A percentile compares a stretch with the other conserved stretches of the same genome.
phyloP scores from a whole-genome alignment of 108 stramenopile species.

The Phaeodactylum tricornutum region DNA sequence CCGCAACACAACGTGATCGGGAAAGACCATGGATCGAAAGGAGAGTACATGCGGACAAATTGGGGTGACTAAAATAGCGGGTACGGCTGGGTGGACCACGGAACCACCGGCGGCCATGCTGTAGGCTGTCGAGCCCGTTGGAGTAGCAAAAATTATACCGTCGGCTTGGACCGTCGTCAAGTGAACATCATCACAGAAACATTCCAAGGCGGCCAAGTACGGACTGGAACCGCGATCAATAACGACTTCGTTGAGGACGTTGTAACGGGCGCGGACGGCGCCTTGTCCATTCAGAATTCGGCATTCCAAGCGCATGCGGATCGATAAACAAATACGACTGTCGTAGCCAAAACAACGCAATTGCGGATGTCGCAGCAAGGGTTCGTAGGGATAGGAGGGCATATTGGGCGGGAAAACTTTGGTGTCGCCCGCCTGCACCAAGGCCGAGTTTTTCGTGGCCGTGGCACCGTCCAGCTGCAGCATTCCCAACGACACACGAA shows the following conservation, averaged over 20 bases:
- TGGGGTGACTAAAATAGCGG: slow-evolving; percentile 90
- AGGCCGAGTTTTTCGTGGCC: neutral
- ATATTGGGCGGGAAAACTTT: slow-evolving; percentile 24
- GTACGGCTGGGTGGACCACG: slow-evolving; percentile 96
- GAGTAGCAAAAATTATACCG: slow-evolving; percentile 92
- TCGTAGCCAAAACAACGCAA: slow-evolving; percentile 42
- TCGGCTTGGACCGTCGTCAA: slow-evolving; percentile 96
- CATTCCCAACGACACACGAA: slow-evolving; percentile 55
- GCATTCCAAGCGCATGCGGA: slow-evolving; percentile 88
- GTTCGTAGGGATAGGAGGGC: slow-evolving; percentile 18
- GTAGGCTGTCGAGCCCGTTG: slow-evolving; percentile 95
- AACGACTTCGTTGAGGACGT: slow-evolving; percentile 93
- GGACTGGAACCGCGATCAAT: slow-evolving; percentile 89
- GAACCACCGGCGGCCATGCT: slow-evolving; percentile 93
- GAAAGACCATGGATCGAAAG: slow-evolving; percentile 93
- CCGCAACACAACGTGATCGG: slow-evolving; percentile 82
- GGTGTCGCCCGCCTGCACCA: neutral
- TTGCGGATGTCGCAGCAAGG: neutral
- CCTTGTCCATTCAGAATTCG: slow-evolving; percentile 65
- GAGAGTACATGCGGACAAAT: slow-evolving; percentile 95
- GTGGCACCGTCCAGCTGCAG: neutral
- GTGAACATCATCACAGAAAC: slow-evolving; percentile 85
- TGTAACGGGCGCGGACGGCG: slow-evolving; percentile 47
- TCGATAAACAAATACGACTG: slow-evolving; percentile 65
- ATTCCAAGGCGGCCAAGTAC: slow-evolving; percentile 84